Base-by-base conservation (phyloP, 2,329 filamentous ascomycete species). In the Aureobasidium mangrovei region DNA sequence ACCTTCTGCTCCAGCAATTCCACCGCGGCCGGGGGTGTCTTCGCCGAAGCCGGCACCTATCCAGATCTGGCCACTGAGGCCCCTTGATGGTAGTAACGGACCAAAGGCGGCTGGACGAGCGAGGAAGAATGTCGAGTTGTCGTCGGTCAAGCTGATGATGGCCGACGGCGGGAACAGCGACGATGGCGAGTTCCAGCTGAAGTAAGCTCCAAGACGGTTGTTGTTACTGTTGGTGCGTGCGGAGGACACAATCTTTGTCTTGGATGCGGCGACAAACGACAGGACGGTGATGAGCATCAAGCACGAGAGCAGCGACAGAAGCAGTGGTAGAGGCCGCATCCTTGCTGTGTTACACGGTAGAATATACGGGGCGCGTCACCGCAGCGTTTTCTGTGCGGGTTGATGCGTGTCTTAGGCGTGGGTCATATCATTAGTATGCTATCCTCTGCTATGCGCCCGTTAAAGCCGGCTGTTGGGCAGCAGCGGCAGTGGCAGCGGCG, bases 81-180 rank as follows among this genome's bases (percentile, higher is more conserved):
- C 91, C 56, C 80, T 82, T 9, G 76, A 69, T 0, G 87, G 87
- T 38, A 98, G 74, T 38, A 80, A 73, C 4, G 93, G 89, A 0
- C 93, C 93, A 72, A 97, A 98, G 38, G 89, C 91, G 52, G 93
- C 93, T 57, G 93, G 93, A 46, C 93, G 80, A 41, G 93, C 91
- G 54, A 95, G 78, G 72, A 98, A 98, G 62, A 94, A 95, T 9
- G 93, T 98, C 61, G 89, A 95, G 70, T 98, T 98, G 71, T 98
- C 93, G 70, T 97, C 90, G 65, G 91, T 95, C 58, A 98, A 79
- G 69, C 88, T 95, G 67, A 98, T 96, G 64, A 94, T 87, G 45
- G 93, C 93, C 60, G 93, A 95, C 3, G 91, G 91, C 4, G 91
- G 91, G 67, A 98, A 98, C 26, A 98, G 82, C 24, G 88, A 90